These are phyloP conservation scores for Paramecium caudatum DNA, from an alignment of 73 alveolate species.

Conservation along the genomic window DNA sequence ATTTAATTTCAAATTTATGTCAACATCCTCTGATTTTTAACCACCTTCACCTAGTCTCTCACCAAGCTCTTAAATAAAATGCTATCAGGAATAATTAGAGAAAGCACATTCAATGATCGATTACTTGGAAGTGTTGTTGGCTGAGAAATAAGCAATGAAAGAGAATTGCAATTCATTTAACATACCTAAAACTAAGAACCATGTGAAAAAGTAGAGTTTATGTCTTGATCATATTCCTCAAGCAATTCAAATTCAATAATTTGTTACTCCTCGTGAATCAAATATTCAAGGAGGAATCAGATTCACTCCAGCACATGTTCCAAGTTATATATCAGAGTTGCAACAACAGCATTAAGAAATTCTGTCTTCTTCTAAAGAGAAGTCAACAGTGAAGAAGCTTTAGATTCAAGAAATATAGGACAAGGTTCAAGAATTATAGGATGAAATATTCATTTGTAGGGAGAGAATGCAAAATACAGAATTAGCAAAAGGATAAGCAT, in stretches of 20 bases:
- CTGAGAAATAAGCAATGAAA: conserved; percentile 23
- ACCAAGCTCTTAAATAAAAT: conserved; percentile 44
- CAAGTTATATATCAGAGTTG: conserved; percentile 35
- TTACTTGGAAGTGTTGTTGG: conserved; percentile 6
- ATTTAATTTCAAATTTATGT: conserved; percentile 51
- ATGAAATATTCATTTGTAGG: conserved; percentile 36
- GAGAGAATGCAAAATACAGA: neutral
- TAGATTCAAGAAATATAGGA: conserved; percentile 28
- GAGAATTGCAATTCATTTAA: conserved; percentile 41
- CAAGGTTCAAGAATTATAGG: neutral
- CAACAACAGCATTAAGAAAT: conserved; percentile 32
- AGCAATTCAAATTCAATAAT: neutral
- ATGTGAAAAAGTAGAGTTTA: conserved; percentile 10
- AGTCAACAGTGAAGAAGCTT: neutral
- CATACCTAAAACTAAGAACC: neutral
- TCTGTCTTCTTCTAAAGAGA: neutral
- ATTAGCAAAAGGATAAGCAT: neutral
- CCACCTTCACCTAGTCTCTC: conserved; percentile 59
- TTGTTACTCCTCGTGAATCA: conserved; percentile 44
- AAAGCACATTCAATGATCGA: conserved; percentile 56
- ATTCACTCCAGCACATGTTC: conserved; percentile 1
- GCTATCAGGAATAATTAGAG: conserved; percentile 46
- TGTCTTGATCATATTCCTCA: conserved; percentile 17
- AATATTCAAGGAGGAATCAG: neutral
- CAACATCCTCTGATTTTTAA: conserved; percentile 48